These are phyloP conservation scores for Cladosporium sp. DNA, from an alignment of 2,329 filamentous ascomycete genomes.

Conservation along the genomic window DNA sequence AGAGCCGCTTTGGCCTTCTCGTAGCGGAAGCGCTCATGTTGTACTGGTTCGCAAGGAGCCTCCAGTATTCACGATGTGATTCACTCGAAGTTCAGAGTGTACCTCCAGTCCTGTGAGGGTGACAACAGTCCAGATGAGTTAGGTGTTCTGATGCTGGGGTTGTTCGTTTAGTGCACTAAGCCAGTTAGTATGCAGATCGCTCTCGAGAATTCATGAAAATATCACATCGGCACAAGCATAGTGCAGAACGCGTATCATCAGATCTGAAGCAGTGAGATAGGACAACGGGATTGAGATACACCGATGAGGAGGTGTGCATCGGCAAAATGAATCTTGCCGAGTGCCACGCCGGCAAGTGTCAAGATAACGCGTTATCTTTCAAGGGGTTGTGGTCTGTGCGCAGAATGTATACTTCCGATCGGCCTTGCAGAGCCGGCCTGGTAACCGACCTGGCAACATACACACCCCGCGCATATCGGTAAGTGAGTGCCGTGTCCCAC, in stretches of 20 bases:
- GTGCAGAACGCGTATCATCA: background rate
- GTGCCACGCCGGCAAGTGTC: background rate
- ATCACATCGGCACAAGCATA: background rate
- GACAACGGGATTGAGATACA: background rate
- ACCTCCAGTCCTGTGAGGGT: background rate
- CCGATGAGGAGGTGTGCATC: background rate
- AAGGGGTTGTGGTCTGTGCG: background rate
- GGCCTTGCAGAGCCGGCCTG: background rate
- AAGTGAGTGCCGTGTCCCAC: background rate
- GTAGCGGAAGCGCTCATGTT: constrained; percentile 11
- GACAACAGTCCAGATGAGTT: background rate
- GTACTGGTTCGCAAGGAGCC: background rate
- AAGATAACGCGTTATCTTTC: background rate
- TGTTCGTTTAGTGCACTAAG: background rate
- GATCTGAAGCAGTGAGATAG: background rate
- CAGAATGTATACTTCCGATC: background rate
- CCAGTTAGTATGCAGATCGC: background rate
- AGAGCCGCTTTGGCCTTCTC: constrained; percentile 10
- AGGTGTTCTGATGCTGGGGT: background rate
- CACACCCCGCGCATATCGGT: background rate
- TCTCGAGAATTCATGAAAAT: background rate
- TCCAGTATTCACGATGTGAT: background rate
- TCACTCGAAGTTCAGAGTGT: background rate
- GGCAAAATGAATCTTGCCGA: constrained; percentile 3
- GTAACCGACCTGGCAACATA: background rate